These are phyloP conservation scores for Lizonia empirigonia DNA, from an alignment of 2,329 filamentous ascomycete genomes.

Conservation along the genomic window DNA sequence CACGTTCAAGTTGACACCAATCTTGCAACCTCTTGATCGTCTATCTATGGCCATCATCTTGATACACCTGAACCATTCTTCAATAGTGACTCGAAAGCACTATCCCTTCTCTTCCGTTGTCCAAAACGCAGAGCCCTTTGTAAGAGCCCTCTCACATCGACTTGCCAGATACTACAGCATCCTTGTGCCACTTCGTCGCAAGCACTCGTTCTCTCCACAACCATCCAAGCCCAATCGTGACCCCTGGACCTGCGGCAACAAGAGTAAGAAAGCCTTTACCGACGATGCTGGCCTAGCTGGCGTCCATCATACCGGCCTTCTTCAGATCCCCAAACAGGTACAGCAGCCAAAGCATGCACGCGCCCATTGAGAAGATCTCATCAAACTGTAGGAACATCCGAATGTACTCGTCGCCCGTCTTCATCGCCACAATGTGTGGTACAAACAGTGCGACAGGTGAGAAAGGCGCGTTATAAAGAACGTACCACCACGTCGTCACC, in stretches of 20 bases:
- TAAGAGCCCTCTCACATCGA: slow-evolving; percentile 1
- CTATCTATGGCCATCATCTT: too few species aligned
- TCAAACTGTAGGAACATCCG: slow-evolving; percentile 22
- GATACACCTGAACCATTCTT: too few species aligned
- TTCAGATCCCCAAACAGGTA: slow-evolving; percentile 22
- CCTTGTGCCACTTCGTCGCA: slow-evolving; percentile 19
- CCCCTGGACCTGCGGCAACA: slow-evolving; percentile 12
- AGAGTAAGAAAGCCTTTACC: slow-evolving; percentile 11
- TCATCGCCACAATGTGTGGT: slow-evolving; percentile 2
- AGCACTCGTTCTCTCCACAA: slow-evolving; percentile 19
- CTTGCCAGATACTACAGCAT: slow-evolving; percentile 15
- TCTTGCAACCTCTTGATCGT: too few species aligned
- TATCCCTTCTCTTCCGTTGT: too few species aligned
- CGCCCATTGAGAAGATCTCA: slow-evolving; percentile 13
- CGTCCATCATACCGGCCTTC: slow-evolving; percentile 17
- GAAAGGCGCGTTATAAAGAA: slow-evolving; percentile 12
- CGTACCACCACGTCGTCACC: slow-evolving; percentile 19
- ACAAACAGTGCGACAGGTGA: slow-evolving; percentile 16
- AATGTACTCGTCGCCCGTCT: slow-evolving; percentile 18
- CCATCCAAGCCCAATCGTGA: slow-evolving; percentile 19
- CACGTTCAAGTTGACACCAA: too few species aligned
- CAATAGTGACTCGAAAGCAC: too few species aligned
- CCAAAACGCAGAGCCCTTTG: too few species aligned
- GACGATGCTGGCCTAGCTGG: slow-evolving; percentile 17
- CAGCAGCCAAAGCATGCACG: slow-evolving; percentile 19